These are phyloP conservation scores for Silene latifolia DNA, from an alignment of 148 eudicot genomes.

Conservation along the genomic window DNA sequence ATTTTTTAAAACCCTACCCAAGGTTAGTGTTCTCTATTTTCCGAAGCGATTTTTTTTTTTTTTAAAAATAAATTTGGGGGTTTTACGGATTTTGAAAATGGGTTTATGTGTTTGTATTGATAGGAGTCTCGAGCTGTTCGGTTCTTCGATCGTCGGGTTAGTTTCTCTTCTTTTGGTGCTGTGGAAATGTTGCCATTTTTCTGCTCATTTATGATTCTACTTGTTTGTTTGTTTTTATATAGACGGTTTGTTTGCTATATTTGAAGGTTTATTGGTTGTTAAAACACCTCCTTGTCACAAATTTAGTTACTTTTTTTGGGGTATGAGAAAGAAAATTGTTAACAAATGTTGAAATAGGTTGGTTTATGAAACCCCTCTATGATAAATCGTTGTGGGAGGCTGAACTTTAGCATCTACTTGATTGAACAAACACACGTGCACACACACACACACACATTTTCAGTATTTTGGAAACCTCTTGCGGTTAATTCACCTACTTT, in stretches of 20 bases:
- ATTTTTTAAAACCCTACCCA: constrained; percentile 73
- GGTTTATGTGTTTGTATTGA: constrained; percentile 20
- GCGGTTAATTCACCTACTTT: background rate
- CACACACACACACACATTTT: too few relatives aligned
- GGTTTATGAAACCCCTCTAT: too few relatives aligned
- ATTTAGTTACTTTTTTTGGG: background rate
- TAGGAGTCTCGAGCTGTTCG: constrained; percentile 82
- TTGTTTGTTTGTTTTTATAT: background rate
- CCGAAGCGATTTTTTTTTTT: background rate
- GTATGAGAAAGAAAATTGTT: background rate
- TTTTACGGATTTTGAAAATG: background rate
- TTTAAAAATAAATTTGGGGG: background rate
- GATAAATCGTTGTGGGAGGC: too few relatives aligned
- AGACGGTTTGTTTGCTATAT: background rate
- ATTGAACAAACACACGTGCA: background rate
- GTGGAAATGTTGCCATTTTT: background rate
- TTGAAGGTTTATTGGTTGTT: background rate
- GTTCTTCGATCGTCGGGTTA: constrained; percentile 90
- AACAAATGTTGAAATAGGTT: background rate
- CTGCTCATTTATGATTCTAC: background rate
- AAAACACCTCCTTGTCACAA: background rate
- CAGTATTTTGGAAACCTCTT: background rate
- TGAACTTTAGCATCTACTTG: background rate
- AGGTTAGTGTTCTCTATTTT: constrained; percentile 34
- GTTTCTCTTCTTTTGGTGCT: constrained; percentile 12